Evolutionary conservation across 305 asterid genomes (phyloP).

Genomic region (Fraxinus ornus): DNA sequence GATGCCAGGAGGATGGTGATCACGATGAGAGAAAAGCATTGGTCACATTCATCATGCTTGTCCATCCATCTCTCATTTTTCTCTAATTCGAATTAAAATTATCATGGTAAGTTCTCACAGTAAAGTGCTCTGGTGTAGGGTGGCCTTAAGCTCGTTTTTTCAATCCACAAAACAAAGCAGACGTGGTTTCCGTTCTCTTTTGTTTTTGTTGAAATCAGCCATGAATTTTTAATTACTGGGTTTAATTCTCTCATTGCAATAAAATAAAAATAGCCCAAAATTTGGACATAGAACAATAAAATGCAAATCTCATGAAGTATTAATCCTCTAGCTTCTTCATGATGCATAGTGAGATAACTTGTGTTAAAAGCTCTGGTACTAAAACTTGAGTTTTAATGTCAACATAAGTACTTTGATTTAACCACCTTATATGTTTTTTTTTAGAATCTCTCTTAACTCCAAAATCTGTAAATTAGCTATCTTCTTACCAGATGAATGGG

Average conservation of each 20-base stretch:
- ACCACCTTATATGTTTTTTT: not conserved
- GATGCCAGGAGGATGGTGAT: constrained; percentile 33
- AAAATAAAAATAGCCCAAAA: not conserved
- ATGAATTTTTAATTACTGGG: not conserved
- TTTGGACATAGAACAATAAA: not conserved
- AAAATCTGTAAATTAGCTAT: constrained; percentile 1
- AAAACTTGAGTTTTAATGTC: constrained; percentile 6
- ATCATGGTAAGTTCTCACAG: not conserved
- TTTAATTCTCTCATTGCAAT: not conserved
- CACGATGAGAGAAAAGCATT: not conserved
- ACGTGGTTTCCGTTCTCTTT: not conserved
- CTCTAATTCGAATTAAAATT: not conserved
- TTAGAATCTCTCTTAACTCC: constrained; percentile 10
- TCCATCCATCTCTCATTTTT: constrained; percentile 41
- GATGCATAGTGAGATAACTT: not conserved
- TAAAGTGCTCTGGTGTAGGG: not conserved
- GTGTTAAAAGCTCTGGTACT: not conserved
- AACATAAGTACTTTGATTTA: too few relatives aligned
- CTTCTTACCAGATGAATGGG: not conserved
- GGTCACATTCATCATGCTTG: constrained; percentile 30
- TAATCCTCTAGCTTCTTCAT: not conserved
- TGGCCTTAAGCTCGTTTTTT: not conserved
- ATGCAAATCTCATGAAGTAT: not conserved
- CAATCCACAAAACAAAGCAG: not conserved
- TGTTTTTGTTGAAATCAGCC: not conserved